Evolutionary conservation across 768 basidiomycete species (phyloP).

Genomic region (Tricholoma saponaceum): DNA sequence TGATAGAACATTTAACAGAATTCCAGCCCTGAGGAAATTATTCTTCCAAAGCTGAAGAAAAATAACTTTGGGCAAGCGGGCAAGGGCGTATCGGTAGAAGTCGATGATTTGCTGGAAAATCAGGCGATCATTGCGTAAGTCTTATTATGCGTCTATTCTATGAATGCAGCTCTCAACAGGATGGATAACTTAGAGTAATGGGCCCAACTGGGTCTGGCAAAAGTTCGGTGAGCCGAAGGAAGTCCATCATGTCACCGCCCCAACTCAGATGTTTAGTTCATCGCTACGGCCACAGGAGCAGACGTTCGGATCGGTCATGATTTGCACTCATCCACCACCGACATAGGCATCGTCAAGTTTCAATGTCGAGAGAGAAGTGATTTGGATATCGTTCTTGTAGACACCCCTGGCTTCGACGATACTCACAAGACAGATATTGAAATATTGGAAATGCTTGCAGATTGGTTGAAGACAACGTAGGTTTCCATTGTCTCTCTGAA

Average conservation of each 20-base stretch:
- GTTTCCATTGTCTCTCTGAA: background rate
- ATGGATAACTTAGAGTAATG: background rate
- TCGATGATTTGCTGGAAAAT: background rate
- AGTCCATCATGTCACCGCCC: too few relatives aligned
- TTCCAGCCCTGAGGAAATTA: background rate
- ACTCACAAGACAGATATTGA: constrained; percentile 1
- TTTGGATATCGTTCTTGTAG: constrained; percentile 3
- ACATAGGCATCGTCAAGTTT: background rate
- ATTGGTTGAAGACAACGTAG: constrained; percentile 4
- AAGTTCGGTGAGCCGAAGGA: background rate
- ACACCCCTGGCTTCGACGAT: constrained; percentile 9
- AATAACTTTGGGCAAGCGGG: background rate
- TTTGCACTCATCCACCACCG: background rate
- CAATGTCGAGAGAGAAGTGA: background rate
- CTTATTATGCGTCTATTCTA: background rate
- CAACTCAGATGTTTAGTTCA: background rate
- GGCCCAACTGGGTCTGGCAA: background rate
- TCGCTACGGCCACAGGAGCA: background rate
- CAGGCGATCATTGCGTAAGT: background rate
- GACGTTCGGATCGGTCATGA: background rate
- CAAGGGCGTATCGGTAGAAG: background rate
- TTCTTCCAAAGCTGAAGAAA: background rate
- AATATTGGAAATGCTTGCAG: constrained; percentile 2
- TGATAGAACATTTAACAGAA: background rate
- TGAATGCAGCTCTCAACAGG: background rate